Conservation (phyloP, 148 eudicot species). For the Amaranthus cruentus region DNA sequence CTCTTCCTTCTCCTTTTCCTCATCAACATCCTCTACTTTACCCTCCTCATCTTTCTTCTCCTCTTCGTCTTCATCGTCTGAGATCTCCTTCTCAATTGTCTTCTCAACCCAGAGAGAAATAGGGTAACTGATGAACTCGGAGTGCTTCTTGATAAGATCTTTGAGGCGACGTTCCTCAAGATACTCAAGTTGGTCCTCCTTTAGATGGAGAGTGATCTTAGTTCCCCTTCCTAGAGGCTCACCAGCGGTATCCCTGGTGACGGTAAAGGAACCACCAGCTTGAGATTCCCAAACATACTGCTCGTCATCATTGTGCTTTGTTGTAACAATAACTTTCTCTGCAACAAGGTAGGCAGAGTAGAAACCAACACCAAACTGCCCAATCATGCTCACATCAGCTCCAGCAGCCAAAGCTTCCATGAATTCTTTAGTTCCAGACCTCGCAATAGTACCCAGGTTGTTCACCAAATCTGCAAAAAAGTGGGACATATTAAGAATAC, state of each 20-base stretch:
- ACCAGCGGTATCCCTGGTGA: conserved; percentile 67
- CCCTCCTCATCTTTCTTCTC: conserved; percentile 80
- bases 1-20: conserved; percentile 73
- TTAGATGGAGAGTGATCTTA: conserved; percentile 59
- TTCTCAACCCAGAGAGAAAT: conserved; percentile 82
- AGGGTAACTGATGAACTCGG: conserved; percentile 79
- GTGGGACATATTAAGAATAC: neutral
- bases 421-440: conserved; percentile 77
- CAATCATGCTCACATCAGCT: conserved; percentile 85
- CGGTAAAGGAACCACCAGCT: conserved; percentile 78
- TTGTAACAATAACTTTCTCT: conserved; percentile 70
- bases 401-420: conserved; percentile 89
- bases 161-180: conserved; percentile 82
- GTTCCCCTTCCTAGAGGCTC: conserved; percentile 74
- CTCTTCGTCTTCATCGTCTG: conserved; percentile 78
- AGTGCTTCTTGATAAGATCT: conserved; percentile 71
- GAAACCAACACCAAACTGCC: conserved; percentile 75
- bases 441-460: conserved; percentile 73
- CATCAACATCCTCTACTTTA: conserved; percentile 79
- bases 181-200: conserved; percentile 81
- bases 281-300: conserved; percentile 76
- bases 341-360: conserved; percentile 79
- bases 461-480: conserved; percentile 63
- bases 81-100: conserved; percentile 77
- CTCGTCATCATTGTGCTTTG: conserved; percentile 80